Percentiles rank a stretch among this genome's conserved stretches.
phyloP scores from a whole-genome alignment of 1,139 yeast genomes.

The Geotrichum macrosporum region DNA sequence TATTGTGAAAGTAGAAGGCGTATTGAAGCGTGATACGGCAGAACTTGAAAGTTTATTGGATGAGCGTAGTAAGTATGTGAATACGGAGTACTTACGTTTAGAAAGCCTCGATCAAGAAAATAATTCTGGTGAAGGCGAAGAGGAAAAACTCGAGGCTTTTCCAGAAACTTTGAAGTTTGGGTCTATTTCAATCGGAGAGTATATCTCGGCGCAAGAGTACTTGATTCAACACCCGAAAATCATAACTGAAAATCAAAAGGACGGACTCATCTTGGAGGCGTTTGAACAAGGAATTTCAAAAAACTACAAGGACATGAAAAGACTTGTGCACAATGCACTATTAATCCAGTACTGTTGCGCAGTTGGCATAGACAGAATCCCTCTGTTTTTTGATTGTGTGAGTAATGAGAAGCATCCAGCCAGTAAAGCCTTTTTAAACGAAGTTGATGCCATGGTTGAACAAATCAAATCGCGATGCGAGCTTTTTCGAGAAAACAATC shows the following conservation, averaged over 20 bases:
- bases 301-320: constrained; percentile 52
- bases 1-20: constrained; percentile 34
- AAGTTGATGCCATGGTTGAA: constrained; percentile 55
- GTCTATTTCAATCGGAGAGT: constrained; percentile 48
- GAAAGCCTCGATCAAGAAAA: too few relatives aligned
- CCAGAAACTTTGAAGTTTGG: constrained; percentile 68
- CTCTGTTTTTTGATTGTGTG: constrained; percentile 64
- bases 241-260: constrained; percentile 73
- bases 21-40: too few relatives aligned
- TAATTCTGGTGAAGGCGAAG: too few relatives aligned
- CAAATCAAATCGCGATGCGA: too few relatives aligned
- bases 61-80: too few relatives aligned
- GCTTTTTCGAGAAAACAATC: too few relatives aligned
- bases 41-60: too few relatives aligned
- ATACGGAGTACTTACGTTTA: too few relatives aligned
- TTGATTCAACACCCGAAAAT: constrained; percentile 61
- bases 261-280: constrained; percentile 86
- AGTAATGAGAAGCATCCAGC: constrained; percentile 55
- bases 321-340: constrained; percentile 73
- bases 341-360: constrained; percentile 71
- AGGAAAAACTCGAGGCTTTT: constrained; percentile 48
- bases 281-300: constrained; percentile 74
- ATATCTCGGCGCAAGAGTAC: constrained; percentile 48
- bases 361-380: constrained; percentile 51
- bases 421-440: constrained; percentile 60